Conservation (phyloP, 2,329 filamentous ascomycete genomes). For the Thelonectria blattea region DNA sequence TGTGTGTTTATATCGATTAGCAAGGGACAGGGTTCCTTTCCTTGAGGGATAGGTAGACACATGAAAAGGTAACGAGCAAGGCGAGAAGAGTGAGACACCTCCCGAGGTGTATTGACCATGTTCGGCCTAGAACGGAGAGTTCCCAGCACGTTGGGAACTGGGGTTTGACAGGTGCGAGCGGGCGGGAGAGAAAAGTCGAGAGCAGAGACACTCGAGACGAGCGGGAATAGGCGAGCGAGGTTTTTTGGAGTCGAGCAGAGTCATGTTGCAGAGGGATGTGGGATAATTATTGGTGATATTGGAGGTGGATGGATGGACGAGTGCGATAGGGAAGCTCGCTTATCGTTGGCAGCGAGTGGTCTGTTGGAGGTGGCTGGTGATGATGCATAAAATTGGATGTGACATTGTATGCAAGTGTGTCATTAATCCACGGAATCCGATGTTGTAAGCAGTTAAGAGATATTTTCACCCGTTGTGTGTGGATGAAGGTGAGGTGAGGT, state of each 20-base stretch:
- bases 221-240: constrained; percentile 4
- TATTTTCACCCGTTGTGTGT: no score
- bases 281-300: neutral
- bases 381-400: no score
- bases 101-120: no score
- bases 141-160: neutral
- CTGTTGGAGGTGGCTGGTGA: constrained; percentile 2
- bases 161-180: neutral
- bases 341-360: constrained; percentile 11
- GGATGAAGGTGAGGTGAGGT: no score
- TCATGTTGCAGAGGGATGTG: constrained; percentile 4
- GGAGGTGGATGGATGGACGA: neutral
- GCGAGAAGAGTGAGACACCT: no score
- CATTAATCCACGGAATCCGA: no score
- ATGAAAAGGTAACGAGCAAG: no score
- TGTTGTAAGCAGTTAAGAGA: no score
- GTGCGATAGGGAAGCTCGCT: constrained; percentile 7
- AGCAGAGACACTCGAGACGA: neutral
- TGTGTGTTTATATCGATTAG: no score
- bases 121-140: neutral
- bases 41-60: no score
- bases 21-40: no score
- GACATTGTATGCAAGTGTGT: no score
- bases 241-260: neutral
- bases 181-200: neutral